Conservation (phyloP, 176 grass and related monocot genomes). For the Carex pumila region DNA sequence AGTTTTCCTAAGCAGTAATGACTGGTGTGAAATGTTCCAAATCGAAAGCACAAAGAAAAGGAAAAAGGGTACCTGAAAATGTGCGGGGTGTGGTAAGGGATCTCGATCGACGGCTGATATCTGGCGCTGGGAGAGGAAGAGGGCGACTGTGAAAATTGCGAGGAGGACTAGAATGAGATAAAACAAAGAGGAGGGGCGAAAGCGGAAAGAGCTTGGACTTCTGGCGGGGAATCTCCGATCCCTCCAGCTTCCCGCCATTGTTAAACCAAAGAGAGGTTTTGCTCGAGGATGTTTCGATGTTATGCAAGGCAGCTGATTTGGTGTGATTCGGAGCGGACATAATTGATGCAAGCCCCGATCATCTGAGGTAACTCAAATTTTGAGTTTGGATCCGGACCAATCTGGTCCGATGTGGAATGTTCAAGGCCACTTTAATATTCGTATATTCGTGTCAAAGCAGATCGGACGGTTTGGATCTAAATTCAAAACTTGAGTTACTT, state of each 20-base stretch:
- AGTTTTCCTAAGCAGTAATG: background rate
- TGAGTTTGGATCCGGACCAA: no score
- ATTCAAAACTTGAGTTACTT: no score
- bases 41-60: background rate
- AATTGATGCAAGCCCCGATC: background rate
- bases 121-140: conserved; percentile 57
- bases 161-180: conserved; percentile 15
- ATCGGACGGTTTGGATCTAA: no score
- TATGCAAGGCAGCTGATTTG: background rate
- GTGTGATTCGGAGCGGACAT: background rate
- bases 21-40: background rate
- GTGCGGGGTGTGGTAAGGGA: conserved; percentile 1
- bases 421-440: no score
- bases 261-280: background rate
- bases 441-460: no score
- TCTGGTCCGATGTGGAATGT: no score
- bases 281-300: background rate
- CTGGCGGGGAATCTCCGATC: conserved; percentile 9
- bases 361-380: no score
- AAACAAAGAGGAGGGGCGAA: background rate
- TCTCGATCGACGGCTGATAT: conserved; percentile 40
- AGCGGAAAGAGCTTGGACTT: background rate
- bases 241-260: conserved; percentile 19
- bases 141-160: conserved; percentile 24
- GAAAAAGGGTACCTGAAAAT: background rate